These are phyloP conservation scores for Pseudogymnoascus sp. DNA, from an alignment of 2,329 filamentous ascomycete genomes.

Conservation along the genomic window DNA sequence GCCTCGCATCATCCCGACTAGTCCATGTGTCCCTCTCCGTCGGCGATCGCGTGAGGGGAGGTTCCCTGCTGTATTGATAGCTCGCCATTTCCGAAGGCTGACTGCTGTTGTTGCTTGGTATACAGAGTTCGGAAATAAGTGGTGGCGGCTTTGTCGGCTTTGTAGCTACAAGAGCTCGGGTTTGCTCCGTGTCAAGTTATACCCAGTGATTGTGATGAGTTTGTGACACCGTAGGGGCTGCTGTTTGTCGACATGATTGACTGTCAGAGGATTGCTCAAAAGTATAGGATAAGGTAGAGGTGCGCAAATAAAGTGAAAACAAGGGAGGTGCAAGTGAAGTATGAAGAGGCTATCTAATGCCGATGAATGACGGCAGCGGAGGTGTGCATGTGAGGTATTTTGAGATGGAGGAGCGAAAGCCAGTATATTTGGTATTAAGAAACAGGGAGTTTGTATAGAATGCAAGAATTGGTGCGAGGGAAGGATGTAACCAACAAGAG, in stretches of 20 bases:
- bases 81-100: not conserved
- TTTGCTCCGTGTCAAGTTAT: conserved; percentile 28
- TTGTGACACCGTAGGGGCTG: conserved; percentile 23
- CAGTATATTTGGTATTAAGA: not conserved
- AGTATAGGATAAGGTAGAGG: conserved; percentile 13
- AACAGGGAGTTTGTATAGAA: conserved; percentile 3
- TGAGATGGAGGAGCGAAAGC: conserved; percentile 8
- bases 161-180: conserved; percentile 7
- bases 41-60: conserved; percentile 27
- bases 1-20: conserved; percentile 25
- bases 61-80: conserved; percentile 22
- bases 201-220: conserved; percentile 23
- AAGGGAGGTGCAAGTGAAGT: conserved; percentile 9
- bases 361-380: conserved; percentile 7
- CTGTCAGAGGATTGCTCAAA: conserved; percentile 31
- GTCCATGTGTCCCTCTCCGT: conserved; percentile 28
- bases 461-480: conserved; percentile 11
- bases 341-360: conserved; percentile 8
- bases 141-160: conserved; percentile 2
- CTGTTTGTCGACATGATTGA: conserved; percentile 33
- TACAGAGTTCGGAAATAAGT: conserved; percentile 5
- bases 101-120: not conserved
- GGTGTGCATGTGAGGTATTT: conserved; percentile 7
- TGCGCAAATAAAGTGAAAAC: conserved; percentile 10
- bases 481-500: conserved; percentile 11